Conservation (phyloP, 1,139 yeast genomes). For the Suhomyces panamericanus region DNA sequence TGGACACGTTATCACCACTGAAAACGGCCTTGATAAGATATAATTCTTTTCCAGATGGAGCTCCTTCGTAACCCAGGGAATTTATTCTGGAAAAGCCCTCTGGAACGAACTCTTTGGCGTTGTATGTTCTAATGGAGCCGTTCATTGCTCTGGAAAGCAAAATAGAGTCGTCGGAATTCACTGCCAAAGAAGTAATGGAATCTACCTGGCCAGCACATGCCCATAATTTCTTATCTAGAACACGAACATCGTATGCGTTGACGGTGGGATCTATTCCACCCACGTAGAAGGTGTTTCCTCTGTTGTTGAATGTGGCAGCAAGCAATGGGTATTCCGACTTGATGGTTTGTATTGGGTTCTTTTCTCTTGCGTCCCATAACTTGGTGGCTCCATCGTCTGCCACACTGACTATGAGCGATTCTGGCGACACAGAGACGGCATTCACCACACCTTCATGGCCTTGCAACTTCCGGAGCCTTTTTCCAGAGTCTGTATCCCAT, state of each 20-base stretch:
- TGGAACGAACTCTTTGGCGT: conserved; percentile 47
- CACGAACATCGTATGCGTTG: conserved; percentile 55
- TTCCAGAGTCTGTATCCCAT: conserved; percentile 65
- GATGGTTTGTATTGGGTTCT: conserved; percentile 34
- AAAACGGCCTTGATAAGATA: conserved; percentile 52
- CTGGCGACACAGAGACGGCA: conserved; percentile 40
- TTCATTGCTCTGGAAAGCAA: conserved; percentile 59
- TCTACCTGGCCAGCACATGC: conserved; percentile 40
- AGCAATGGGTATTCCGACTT: conserved; percentile 58
- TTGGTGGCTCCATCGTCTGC: conserved; percentile 64
- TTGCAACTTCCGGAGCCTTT: conserved; percentile 50
- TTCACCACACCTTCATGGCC: conserved; percentile 61
- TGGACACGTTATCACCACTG: conserved; percentile 34
- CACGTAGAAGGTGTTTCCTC: conserved; percentile 48
- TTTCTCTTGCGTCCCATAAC: conserved; percentile 64
- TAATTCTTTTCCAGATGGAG: conserved; percentile 56
- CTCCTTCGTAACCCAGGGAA: conserved; percentile 56
- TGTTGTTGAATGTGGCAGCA: conserved; percentile 44
- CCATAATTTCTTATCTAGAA: conserved; percentile 45
- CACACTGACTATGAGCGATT: conserved; percentile 48
- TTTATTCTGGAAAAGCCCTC: conserved; percentile 39
- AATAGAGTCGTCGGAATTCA: conserved; percentile 51
- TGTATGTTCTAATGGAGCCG: conserved; percentile 57
- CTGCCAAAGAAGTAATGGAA: conserved; percentile 54
- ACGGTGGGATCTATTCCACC: conserved; percentile 71